Base-by-base conservation (phyloP, 73 alveolate genomes). In the Loxodes magnus region DNA sequence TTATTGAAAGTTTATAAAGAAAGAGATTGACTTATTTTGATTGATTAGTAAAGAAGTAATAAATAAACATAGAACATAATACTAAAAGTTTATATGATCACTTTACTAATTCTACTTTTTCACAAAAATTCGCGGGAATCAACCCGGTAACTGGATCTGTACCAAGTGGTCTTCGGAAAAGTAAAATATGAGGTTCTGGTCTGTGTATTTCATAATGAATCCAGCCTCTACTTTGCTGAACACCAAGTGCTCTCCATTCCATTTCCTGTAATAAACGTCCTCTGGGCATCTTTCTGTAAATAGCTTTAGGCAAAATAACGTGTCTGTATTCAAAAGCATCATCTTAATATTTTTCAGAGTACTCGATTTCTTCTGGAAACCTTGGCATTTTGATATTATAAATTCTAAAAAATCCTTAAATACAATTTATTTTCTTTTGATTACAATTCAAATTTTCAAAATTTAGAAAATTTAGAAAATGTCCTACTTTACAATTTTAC, bases 101-200 rank as follows among this genome's bases (percentile, higher is more conserved):
- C n/a, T n/a, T n/a, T n/a, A n/a, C n/a, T n/a, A n/a, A n/a, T n/a
- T n/a, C n/a, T n/a, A n/a, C n/a, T n/a, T n/a, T n/a, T n/a, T n/a
- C n/a, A n/a, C n/a, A n/a, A n/a, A n/a, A n/a, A n/a, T n/a, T n/a
- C n/a, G n/a, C n/a, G n/a, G n/a, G n/a, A n/a, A n/a, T n/a, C n/a
- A n/a, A n/a, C n/a, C 98, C 98, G 12, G 98, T 83, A 33, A 55
- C 64, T 4, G 97, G 98, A 55, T 91, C 98, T 14, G 98, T 91
- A 19, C 97, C 97, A n/a, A 80, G 64, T 2, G 95, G 95, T 64
- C 98, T 88, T 80, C 96, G 74, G 70, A 89, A 85, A 22, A 88
- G 86, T 16, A 90, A 52, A 21, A 90, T 90, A 69, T 84, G 93
- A 3, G 98, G 98, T 51, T 63, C 77, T 29, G 77, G 83, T 14